phyloP scores from a whole-genome alignment of 2,329 filamentous ascomycete genomes.

The Nemania sp. region DNA sequence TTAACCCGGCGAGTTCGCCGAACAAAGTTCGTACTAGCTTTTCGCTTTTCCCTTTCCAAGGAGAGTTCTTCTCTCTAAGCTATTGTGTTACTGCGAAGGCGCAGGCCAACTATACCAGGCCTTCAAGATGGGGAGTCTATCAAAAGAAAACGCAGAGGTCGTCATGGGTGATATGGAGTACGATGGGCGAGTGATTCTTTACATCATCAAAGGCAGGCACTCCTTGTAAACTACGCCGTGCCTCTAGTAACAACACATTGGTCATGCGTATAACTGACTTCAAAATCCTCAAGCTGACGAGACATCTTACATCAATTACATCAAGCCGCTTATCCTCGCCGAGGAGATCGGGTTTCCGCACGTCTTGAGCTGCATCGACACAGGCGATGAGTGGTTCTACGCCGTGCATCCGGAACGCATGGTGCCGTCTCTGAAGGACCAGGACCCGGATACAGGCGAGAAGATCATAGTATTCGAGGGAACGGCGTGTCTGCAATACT shows the following conservation, averaged over 20 bases:
- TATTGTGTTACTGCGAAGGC: not conserved
- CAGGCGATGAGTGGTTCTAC: constrained; percentile 39
- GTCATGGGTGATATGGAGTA: constrained; percentile 26
- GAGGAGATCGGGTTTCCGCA: constrained; percentile 40
- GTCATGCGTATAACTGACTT: not conserved
- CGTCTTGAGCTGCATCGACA: constrained; percentile 42
- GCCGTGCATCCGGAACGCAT: constrained; percentile 42
- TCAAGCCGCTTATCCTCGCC: constrained; percentile 44
- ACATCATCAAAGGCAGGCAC: constrained; percentile 36
- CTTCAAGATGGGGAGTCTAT: not conserved
- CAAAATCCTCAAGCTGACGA: constrained; percentile 34
- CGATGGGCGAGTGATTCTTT: constrained; percentile 34
- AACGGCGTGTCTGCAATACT: constrained; percentile 44
- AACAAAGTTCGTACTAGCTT: not conserved
- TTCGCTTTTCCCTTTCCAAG: not conserved
- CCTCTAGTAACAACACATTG: not conserved
- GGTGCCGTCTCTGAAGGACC: constrained; percentile 42
- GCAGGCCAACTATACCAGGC: not conserved
- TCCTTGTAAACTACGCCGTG: not conserved
- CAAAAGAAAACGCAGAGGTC: not conserved
- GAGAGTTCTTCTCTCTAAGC: not conserved
- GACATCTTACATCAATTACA: constrained; percentile 45
- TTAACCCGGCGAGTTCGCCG: not conserved
- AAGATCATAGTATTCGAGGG: constrained; percentile 41
- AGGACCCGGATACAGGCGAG: constrained; percentile 1